A percentile compares a stretch with the other conserved stretches of the same genome.
Conservation (phyloP, 2,329 filamentous ascomycete species). For the Knufia fluminis region DNA sequence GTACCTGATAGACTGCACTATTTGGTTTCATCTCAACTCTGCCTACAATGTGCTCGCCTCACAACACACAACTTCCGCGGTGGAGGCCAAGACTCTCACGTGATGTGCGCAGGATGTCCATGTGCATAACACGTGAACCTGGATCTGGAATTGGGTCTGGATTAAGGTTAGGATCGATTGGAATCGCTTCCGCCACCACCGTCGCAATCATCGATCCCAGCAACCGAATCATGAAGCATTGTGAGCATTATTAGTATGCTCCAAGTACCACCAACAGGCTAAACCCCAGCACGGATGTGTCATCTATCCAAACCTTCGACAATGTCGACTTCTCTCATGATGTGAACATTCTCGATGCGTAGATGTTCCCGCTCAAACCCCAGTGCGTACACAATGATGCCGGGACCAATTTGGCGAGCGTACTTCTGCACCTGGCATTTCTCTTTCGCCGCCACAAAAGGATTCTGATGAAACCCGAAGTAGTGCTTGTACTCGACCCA, state of each 20-base stretch:
- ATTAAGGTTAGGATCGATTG: conserved; percentile 1
- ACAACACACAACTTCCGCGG: too few relatives aligned
- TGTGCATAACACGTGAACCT: neutral
- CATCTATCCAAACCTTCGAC: neutral
- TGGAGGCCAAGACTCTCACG: neutral
- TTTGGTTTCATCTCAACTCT: too few relatives aligned
- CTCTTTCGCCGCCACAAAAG: conserved; percentile 3
- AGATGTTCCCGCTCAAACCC: too few relatives aligned
- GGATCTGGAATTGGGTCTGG: neutral
- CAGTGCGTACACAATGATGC: conserved; percentile 2
- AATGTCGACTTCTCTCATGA: too few relatives aligned
- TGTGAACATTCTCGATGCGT: too few relatives aligned
- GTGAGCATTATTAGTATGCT: neutral
- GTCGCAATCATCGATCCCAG: neutral
- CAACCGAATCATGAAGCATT: neutral
- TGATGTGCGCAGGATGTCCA: neutral
- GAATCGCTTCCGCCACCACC: neutral
- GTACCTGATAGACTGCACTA: too few relatives aligned
- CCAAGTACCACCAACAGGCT: neutral
- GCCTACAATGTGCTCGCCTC: too few relatives aligned
- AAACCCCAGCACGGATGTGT: neutral
- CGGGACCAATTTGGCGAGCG: neutral
- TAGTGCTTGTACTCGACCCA: conserved; percentile 10
- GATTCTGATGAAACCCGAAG: conserved; percentile 7
- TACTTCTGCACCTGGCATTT: conserved; percentile 7